Base-by-base conservation (phyloP, 2,329 filamentous ascomycete species). In the Fusarium falciforme region DNA sequence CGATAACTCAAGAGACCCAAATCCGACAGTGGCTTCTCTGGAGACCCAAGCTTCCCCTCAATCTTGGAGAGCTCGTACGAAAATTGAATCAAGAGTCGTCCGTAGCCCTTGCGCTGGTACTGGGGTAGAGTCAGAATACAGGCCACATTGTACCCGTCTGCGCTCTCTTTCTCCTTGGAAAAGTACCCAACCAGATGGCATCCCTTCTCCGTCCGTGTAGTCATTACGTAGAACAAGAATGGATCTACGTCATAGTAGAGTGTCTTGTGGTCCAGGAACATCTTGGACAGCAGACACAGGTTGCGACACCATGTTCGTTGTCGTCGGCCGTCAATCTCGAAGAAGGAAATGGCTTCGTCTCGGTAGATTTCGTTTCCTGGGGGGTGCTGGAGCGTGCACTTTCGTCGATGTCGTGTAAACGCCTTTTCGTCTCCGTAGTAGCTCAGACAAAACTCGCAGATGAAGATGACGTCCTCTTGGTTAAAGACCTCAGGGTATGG, bases 231-330 rank as follows among this genome's bases (percentile, higher is more conserved):
- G 86, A 99, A 99, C 38, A 99, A 85, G 81, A 99, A 99, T 0
- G 96, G 96, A 74, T 99, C 96, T n/a, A 99, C 96, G 78, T 99
- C 96, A 85, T 99, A 99, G 86, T 98, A 99, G 9, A 99, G 90
- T 6, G 96, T 98, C 84, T 99, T 99, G 82, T 98, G 97, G 75
- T 97, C 96, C 40, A 99, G 88, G 81, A 99, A 99, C 84, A 98
- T 94, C 80, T 99, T 99, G 25, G 93, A 96, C 17, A 99, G 87
- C 11, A 99, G 87, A 82, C 96, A 99, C 6, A 99, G 88, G 77
- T 99, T 99, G 61, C 97, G 93, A 79, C 96, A 99, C 91, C 96
- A 99, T 1, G 96, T 98, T 5, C 96, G 90, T 80, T 99, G 97
- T 67, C 97, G 91, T 33, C 95, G 90, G 1, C 96, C 96, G 80